Percentiles rank a stretch among this genome's conserved stretches.
Conservation (phyloP, 2,329 filamentous ascomycete species). For the Pseudogymnoascus sp. region DNA sequence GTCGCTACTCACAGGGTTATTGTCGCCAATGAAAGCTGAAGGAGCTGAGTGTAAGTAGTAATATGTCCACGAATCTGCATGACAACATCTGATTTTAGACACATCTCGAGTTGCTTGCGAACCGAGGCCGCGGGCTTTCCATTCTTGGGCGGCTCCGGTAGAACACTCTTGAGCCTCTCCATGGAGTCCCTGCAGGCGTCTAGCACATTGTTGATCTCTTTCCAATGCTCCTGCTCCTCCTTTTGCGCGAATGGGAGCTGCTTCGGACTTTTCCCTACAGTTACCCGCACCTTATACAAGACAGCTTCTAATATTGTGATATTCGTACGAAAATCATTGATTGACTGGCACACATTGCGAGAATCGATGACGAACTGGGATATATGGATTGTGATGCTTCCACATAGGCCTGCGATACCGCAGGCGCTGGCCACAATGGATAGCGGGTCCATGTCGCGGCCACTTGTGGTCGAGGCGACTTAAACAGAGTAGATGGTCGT, state of each 20-base stretch:
- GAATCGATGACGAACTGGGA: not conserved
- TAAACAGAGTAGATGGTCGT: not conserved
- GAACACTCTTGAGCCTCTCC: not conserved
- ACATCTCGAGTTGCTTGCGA: not conserved
- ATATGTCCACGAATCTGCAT: not conserved
- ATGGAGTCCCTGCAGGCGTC: not conserved
- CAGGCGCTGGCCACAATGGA: not conserved
- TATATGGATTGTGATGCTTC: not conserved
- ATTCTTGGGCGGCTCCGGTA: not conserved
- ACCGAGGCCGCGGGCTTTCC: not conserved
- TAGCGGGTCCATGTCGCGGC: not conserved
- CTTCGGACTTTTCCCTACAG: not conserved
- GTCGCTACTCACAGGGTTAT: not conserved
- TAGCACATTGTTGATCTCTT: not conserved
- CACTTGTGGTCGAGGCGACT: not conserved
- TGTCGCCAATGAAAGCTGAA: not conserved
- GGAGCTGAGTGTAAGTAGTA: not conserved
- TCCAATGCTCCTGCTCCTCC: not conserved
- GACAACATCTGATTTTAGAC: not conserved
- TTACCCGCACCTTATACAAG: not conserved
- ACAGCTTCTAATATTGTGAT: not conserved
- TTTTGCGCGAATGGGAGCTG: not conserved
- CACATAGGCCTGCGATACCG: not conserved
- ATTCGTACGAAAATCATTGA: not conserved
- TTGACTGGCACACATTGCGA: not conserved